These are phyloP conservation scores for Saccharomyces hybrid DNA, from an alignment of 1,139 yeast genomes.

Conservation along the genomic window DNA sequence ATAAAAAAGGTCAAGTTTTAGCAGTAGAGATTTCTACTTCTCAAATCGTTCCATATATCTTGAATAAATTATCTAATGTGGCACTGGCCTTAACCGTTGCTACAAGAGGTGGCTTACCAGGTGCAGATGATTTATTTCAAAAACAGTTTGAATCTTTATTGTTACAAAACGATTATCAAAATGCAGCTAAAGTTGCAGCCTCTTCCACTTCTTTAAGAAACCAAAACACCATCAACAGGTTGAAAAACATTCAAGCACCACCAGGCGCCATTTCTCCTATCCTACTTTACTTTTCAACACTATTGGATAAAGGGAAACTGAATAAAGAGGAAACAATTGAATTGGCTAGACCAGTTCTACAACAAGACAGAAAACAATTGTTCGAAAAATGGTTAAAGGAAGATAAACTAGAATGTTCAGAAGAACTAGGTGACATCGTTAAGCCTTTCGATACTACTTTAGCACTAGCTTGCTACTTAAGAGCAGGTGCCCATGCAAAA, in stretches of 20 bases:
- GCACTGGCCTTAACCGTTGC: slow-evolving; percentile 83
- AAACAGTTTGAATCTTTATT: slow-evolving; percentile 88
- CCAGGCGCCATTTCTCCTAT: slow-evolving; percentile 96
- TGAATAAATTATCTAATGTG: slow-evolving; percentile 80
- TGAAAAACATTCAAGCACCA: slow-evolving; percentile 86
- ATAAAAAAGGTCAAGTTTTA: slow-evolving; percentile 91
- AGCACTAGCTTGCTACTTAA: slow-evolving; percentile 85
- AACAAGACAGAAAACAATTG: slow-evolving; percentile 89
- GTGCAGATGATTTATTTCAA: slow-evolving; percentile 85
- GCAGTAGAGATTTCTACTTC: slow-evolving; percentile 85
- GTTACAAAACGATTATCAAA: slow-evolving; percentile 77
- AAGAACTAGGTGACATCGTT: slow-evolving; percentile 94
- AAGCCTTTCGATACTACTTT: slow-evolving; percentile 79
- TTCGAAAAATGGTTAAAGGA: slow-evolving; percentile 96
- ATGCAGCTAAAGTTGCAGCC: slow-evolving; percentile 97
- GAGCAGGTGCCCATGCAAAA: slow-evolving; percentile 79
- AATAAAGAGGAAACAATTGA: slow-evolving; percentile 93
- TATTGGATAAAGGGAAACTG: slow-evolving; percentile 86
- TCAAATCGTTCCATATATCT: slow-evolving; percentile 81
- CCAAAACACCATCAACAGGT: slow-evolving; percentile 86
- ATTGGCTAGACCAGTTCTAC: slow-evolving; percentile 90
- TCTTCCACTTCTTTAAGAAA: slow-evolving; percentile 91
- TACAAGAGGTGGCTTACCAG: slow-evolving; percentile 93
- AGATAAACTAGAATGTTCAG: slow-evolving; percentile 87
- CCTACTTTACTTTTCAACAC: slow-evolving; percentile 83